Base-by-base conservation (phyloP, 805 yeast genomes). In the Yamadazyma insecticola region DNA sequence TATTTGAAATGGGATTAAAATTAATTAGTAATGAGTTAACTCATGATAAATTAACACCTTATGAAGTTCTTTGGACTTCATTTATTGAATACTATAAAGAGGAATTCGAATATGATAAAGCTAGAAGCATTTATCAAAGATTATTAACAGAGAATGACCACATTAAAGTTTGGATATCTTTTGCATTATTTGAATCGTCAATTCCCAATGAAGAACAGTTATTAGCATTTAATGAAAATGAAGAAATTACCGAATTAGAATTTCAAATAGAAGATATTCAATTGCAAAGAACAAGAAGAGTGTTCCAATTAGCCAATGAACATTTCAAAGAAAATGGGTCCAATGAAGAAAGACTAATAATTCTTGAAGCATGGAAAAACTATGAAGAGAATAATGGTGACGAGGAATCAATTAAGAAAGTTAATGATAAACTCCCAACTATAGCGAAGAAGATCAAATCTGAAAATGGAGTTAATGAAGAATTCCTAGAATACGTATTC, bases 181-280 rank as follows among this genome's bases (percentile, higher is more conserved):
- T 65, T 45, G 95, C 95, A 2, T 55, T 76, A 41, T 81, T 83
- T 52, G 95, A 86, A 50, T 60, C 81, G 2, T 63, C 79, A 1
- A 67, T 78, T 1, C 87, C 87, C 6, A 67, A 78, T 1, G 63
- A 65, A 1, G 63, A 57, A 13, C 83, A 78, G 40, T 37, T 76
- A n/a, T 47, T 45, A 12, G 50, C 52, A 14, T 65, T 63, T 36
- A 69, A 68, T 9, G 60, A 54, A 13, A 71, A 66, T 22, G 70
- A 57, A 10, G 72, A 60, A 1, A 67, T 67, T 11, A 29, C 22
- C 7, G 83, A 70, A 33, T 68, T 80, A 34, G 74, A 66, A 38
- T 64, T 75, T 30, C 65, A 55, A 5, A 55, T 81, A 1, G 65
- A 70, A 1, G 75, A 70, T 2, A 70, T 60, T 22, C 78, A 82